These are phyloP conservation scores for Golubevia pallescens DNA, from an alignment of 1,284 basidiomycete genomes.

Conservation along the genomic window DNA sequence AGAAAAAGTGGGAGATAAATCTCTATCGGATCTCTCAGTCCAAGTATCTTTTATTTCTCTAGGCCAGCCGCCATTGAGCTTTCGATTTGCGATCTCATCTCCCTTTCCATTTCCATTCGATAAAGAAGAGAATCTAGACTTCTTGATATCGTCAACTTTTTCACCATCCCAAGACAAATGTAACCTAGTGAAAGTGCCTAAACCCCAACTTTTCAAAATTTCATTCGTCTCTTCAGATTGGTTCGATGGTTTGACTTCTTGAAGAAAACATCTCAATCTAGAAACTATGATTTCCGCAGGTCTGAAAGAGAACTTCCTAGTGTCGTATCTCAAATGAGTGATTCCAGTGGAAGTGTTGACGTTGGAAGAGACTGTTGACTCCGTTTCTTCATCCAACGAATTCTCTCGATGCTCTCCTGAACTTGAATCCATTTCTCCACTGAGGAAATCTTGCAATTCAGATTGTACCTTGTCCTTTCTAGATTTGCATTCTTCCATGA, in stretches of 20 bases:
- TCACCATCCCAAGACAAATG: no score
- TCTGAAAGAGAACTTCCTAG: conserved; percentile 42
- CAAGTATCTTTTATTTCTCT: no score
- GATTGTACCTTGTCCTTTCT: neutral
- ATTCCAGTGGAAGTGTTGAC: conserved; percentile 6
- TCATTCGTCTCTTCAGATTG: neutral
- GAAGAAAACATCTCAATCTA: conserved; percentile 29
- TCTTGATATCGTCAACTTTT: no score
- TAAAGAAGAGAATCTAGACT: no score
- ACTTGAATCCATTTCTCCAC: no score
- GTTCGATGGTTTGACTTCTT: conserved; percentile 13
- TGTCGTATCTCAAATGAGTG: conserved; percentile 38
- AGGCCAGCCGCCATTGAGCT: no score
- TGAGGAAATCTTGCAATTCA: neutral
- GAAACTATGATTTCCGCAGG: conserved; percentile 39
- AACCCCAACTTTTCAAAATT: no score
- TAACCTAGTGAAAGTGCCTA: no score
- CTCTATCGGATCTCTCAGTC: no score
- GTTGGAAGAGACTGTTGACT: neutral
- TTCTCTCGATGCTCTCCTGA: neutral
- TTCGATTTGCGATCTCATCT: no score
- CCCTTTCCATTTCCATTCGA: no score
- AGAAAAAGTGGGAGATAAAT: no score
- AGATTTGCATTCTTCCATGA: neutral
- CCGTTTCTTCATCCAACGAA: neutral